These are phyloP conservation scores for Suillus plorans DNA, from an alignment of 768 basidiomycete species.

Conservation along the genomic window DNA sequence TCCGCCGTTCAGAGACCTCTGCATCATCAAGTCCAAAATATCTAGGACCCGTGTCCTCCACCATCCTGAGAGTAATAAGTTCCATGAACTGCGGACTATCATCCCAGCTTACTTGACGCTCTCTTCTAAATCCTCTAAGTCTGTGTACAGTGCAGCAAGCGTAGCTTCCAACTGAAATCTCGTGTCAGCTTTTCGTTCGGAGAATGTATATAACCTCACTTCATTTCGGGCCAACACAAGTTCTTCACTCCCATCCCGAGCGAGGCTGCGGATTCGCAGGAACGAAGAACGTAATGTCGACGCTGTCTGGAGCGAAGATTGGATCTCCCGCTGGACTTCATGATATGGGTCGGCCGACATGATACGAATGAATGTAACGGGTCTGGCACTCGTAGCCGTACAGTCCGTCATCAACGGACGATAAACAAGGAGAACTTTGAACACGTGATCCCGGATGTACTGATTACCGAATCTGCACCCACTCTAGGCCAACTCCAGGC, in stretches of 20 bases:
- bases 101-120: constrained; percentile 70
- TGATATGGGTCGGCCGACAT: constrained; percentile 88
- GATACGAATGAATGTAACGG: background rate
- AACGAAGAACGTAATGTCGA: constrained; percentile 73
- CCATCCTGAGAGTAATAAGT: constrained; percentile 53
- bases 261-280: constrained; percentile 75
- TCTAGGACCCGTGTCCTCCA: constrained; percentile 82
- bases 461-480: too few species aligned
- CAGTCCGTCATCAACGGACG: background rate
- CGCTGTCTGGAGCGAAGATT: constrained; percentile 69
- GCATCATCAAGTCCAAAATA: constrained; percentile 78
- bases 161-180: constrained; percentile 65
- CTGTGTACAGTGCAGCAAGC: constrained; percentile 76
- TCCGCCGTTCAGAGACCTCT: constrained; percentile 74
- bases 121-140: constrained; percentile 91
- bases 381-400: background rate
- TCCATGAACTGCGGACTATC: background rate
- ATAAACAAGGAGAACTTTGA: background rate
- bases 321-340: constrained; percentile 82
- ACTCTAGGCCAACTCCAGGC: too few species aligned
- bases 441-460: constrained; percentile 5
- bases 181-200: background rate
- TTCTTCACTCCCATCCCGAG: constrained; percentile 74
- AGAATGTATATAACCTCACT: constrained; percentile 38
- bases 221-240: constrained; percentile 77